phyloP scores from a whole-genome alignment of 1,139 yeast species.

The Debaryomycetaceae sp. region DNA sequence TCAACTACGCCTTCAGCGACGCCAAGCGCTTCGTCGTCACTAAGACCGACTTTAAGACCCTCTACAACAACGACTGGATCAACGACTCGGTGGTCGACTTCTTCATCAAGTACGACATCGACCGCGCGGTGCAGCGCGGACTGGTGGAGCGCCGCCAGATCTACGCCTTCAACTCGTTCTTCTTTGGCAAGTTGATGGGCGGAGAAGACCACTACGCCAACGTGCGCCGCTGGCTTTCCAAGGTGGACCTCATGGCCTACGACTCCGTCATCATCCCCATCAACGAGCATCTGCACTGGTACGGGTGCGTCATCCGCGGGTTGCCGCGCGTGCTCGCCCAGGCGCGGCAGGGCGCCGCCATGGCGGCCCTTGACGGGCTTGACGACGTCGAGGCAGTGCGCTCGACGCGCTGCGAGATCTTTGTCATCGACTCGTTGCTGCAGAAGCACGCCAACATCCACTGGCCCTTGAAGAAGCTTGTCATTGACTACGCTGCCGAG shows the following conservation, averaged over 20 bases:
- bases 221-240: constrained; percentile 76
- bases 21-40: constrained; percentile 47
- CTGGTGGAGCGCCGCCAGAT: constrained; percentile 27
- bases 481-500: constrained; percentile 69
- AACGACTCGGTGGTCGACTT: constrained; percentile 73
- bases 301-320: constrained; percentile 63
- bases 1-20: constrained; percentile 47
- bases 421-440: constrained; percentile 73
- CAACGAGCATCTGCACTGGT: constrained; percentile 85
- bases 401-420: constrained; percentile 43
- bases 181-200: constrained; percentile 59
- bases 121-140: constrained; percentile 27
- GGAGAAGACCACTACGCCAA: constrained; percentile 47
- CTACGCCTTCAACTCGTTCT: constrained; percentile 78
- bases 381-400: neutral
- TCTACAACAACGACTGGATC: constrained; percentile 70
- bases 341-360: constrained; percentile 9
- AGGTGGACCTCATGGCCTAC: constrained; percentile 58
- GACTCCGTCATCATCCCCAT: constrained; percentile 75
- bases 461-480: constrained; percentile 54
- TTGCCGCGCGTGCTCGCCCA: constrained; percentile 28
- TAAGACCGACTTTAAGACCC: constrained; percentile 60
- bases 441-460: constrained; percentile 53
- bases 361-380: constrained; percentile 4
- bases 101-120: constrained; percentile 55